These are phyloP conservation scores for Acephala macrosclerotiorum DNA, from an alignment of 2,329 filamentous ascomycete genomes.

Conservation along the genomic window DNA sequence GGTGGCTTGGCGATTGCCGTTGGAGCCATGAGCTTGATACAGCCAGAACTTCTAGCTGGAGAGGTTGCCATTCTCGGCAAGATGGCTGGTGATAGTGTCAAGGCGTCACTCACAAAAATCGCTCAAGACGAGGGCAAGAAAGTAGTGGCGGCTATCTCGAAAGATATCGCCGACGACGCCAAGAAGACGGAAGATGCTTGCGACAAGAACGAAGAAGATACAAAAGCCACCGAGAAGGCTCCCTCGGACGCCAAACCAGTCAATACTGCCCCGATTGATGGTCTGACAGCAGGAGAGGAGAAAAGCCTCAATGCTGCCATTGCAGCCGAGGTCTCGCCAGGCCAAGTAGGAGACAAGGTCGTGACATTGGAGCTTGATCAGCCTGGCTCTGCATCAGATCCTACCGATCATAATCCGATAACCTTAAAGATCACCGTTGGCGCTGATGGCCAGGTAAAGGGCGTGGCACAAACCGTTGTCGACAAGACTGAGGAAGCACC, in stretches of 20 bases:
- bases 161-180: slow-evolving; percentile 30
- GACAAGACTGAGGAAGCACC: neutral
- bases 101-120: slow-evolving; percentile 32
- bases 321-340: neutral
- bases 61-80: slow-evolving; percentile 37
- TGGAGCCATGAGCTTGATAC: slow-evolving; percentile 37
- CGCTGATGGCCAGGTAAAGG: slow-evolving; percentile 29
- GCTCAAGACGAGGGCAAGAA: slow-evolving; percentile 30
- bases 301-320: neutral
- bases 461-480: slow-evolving; percentile 20
- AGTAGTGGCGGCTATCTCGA: slow-evolving; percentile 34
- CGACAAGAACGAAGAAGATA: slow-evolving; percentile 11
- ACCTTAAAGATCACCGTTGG: slow-evolving; percentile 30
- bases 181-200: slow-evolving; percentile 11
- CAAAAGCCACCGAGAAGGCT: slow-evolving; percentile 7
- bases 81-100: slow-evolving; percentile 35
- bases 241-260: neutral
- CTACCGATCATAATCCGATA: neutral
- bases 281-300: neutral
- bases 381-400: neutral
- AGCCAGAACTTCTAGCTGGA: slow-evolving; percentile 36
- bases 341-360: neutral
- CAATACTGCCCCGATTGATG: neutral
- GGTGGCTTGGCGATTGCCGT: slow-evolving; percentile 37
- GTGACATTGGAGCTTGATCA: slow-evolving; percentile 5